A percentile compares a stretch with the other conserved stretches of the same genome.
Evolutionary conservation across 768 basidiomycete species (phyloP).

Genomic region (Agrocybe praecox): DNA sequence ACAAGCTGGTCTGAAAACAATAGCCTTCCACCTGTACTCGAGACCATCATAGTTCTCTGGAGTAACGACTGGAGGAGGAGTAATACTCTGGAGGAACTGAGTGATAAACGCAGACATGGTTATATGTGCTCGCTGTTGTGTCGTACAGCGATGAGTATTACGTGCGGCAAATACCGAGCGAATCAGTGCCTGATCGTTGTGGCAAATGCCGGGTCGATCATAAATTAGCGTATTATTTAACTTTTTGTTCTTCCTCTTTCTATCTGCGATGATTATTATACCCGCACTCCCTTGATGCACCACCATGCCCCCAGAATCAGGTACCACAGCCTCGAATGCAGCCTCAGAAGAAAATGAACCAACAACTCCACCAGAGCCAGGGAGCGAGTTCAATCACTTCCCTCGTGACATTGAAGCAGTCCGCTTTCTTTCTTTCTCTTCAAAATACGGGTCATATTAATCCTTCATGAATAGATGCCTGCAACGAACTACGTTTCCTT

Average conservation of each 20-base stretch:
- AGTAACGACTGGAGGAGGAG: conserved; percentile 59
- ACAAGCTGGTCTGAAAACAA: conserved; percentile 85
- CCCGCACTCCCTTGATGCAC: conserved; percentile 2
- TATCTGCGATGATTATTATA: neutral
- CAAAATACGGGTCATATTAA: neutral
- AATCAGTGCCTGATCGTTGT: neutral
- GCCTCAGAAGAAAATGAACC: neutral
- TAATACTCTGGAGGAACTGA: conserved; percentile 41
- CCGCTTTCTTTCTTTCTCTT: conserved; percentile 8
- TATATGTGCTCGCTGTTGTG: too few species aligned
- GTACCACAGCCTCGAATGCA: conserved; percentile 2
- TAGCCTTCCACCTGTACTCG: conserved; percentile 71
- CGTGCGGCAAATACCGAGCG: conserved; percentile 11
- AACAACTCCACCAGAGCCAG: neutral
- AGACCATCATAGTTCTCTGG: conserved; percentile 70
- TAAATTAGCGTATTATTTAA: neutral
- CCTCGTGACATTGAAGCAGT: conserved; percentile 21
- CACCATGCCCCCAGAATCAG: conserved; percentile 15
- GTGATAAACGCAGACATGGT: conserved; percentile 30
- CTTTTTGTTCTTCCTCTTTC: neutral
- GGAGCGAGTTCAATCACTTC: neutral
- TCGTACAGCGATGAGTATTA: too few species aligned
- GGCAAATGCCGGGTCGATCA: conserved; percentile 10
- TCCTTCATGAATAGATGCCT: conserved; percentile 27
- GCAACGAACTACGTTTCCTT: conserved; percentile 65